Conservation (phyloP, 2,329 filamentous ascomycete species). For the Tolypocladium sp. region DNA sequence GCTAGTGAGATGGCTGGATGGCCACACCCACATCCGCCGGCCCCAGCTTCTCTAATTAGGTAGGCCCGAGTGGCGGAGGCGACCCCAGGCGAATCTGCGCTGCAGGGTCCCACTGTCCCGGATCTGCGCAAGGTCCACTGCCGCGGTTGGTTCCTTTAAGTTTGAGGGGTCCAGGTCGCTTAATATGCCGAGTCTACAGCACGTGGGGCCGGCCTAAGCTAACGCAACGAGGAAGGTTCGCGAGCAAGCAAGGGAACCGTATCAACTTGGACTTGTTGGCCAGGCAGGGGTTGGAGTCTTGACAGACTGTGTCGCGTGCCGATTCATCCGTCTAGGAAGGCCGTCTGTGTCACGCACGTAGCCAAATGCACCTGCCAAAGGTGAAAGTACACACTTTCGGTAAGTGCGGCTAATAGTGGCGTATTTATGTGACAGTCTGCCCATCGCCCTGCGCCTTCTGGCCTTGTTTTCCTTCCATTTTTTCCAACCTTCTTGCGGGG, state of each 20-base stretch:
- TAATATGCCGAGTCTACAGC: background rate
- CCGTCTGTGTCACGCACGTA: too few species aligned
- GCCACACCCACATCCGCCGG: background rate
- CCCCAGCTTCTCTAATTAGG: background rate
- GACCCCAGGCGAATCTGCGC: background rate
- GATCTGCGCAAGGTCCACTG: too few species aligned
- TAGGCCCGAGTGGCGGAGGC: background rate
- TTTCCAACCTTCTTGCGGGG: background rate
- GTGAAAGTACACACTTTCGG: too few species aligned
- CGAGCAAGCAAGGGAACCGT: background rate
- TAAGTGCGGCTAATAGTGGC: too few species aligned
- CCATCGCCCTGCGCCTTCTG: conserved; percentile 1
- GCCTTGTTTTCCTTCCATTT: background rate
- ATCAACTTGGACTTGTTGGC: background rate
- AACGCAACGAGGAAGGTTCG: background rate
- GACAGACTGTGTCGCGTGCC: conserved; percentile 1
- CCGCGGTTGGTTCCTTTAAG: too few species aligned
- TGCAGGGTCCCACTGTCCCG: background rate
- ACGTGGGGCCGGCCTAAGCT: background rate
- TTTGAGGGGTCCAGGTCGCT: background rate
- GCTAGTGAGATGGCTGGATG: background rate
- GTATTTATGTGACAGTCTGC: too few species aligned
- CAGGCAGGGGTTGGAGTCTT: background rate
- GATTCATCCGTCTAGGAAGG: conserved; percentile 3
- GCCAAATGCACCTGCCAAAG: too few species aligned